A percentile compares a stretch with the other conserved stretches of the same genome.
Evolutionary conservation across 2,329 filamentous ascomycete species (phyloP).

Genomic region (Sordariomycetes sp.): DNA sequence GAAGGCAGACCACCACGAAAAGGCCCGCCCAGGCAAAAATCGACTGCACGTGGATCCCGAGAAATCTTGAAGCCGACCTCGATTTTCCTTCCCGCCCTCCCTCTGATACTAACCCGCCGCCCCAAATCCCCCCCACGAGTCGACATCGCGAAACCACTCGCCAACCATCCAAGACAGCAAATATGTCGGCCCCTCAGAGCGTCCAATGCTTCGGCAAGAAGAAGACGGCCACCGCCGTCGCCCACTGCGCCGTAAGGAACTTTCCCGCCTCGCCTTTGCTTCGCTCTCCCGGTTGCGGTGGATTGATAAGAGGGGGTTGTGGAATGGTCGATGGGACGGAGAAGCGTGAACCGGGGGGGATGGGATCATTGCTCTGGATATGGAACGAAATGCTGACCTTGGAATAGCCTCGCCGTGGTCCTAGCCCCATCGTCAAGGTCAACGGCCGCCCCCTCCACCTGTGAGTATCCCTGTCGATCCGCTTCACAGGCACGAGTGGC

Average conservation of each 20-base stretch:
- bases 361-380: not conserved
- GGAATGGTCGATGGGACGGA: not conserved
- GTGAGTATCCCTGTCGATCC: slow-evolving; percentile 7
- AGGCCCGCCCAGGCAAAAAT: slow-evolving; percentile 1
- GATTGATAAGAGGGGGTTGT: not conserved
- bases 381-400: not conserved
- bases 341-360: not conserved
- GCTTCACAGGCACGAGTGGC: not conserved
- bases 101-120: slow-evolving; percentile 4
- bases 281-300: not conserved
- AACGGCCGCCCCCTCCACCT: slow-evolving; percentile 94
- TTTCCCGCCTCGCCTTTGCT: not conserved
- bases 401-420: slow-evolving; percentile 45
- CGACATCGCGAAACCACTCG: slow-evolving; percentile 2
- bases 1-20: slow-evolving; percentile 3
- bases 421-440: slow-evolving; percentile 60
- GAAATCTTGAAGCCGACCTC: slow-evolving; percentile 5
- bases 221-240: slow-evolving; percentile 77
- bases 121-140: slow-evolving; percentile 2
- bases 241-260: slow-evolving; percentile 56
- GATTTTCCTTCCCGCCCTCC: slow-evolving; percentile 5
- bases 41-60: not conserved
- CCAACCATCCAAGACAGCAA: slow-evolving; percentile 28
- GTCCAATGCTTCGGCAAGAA: slow-evolving; percentile 99
- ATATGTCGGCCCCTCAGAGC: slow-evolving; percentile 68